Conservation (phyloP, 768 basidiomycete species). For the Trametes coccinea region DNA sequence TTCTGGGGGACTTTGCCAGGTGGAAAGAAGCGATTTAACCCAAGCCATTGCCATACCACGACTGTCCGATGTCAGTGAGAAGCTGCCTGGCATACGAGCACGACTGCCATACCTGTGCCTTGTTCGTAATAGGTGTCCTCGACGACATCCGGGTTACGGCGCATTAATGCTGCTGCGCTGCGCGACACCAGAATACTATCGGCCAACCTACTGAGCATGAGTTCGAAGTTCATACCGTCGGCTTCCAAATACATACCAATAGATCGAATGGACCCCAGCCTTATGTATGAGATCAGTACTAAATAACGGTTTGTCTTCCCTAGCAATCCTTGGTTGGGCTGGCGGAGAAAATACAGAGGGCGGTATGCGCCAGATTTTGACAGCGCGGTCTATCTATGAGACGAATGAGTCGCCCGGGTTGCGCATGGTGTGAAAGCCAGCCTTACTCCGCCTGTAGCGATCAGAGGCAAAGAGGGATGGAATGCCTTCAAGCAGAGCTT, state of each 20-base stretch:
- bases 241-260: conserved; percentile 48
- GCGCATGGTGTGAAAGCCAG: not conserved
- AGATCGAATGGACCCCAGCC: conserved; percentile 60
- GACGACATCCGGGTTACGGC: not conserved
- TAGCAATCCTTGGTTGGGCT: conserved; percentile 26
- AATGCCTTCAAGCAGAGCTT: conserved; percentile 51
- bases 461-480: conserved; percentile 59
- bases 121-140: conserved; percentile 28
- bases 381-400: conserved; percentile 64
- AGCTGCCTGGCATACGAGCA: not conserved
- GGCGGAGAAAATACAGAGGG: conserved; percentile 36
- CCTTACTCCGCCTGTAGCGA: conserved; percentile 78
- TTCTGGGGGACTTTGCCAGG: conserved; percentile 36
- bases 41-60: conserved; percentile 71
- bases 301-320: conserved; percentile 79
- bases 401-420: not conserved
- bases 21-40: conserved; percentile 64
- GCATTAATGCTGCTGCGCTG: conserved; percentile 32
- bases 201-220: conserved; percentile 45
- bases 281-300: conserved; percentile 67
- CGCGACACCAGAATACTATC: conserved; percentile 43
- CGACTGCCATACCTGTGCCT: conserved; percentile 23
- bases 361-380: conserved; percentile 75
- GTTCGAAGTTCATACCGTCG: not conserved
- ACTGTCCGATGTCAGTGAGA: conserved; percentile 37